Conservation (phyloP, 768 basidiomycete species). For the Mycena sanguinolenta region DNA sequence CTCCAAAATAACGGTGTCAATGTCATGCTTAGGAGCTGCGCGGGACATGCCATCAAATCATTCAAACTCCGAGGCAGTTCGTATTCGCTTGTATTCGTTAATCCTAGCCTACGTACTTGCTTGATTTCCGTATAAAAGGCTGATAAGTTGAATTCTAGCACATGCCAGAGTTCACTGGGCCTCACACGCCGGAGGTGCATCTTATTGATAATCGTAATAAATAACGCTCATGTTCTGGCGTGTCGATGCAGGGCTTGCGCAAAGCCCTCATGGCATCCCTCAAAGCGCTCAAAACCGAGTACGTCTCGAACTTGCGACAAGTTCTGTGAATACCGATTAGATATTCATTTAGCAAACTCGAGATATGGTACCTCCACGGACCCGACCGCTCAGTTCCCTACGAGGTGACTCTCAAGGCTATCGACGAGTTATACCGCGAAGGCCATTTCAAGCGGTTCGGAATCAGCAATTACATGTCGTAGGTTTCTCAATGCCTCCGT, state of each 20-base stretch:
- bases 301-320: constrained; percentile 34
- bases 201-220: no score
- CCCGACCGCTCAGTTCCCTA: constrained; percentile 71
- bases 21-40: no score
- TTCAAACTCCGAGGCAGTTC: no score
- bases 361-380: constrained; percentile 70
- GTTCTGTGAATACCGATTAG: background rate
- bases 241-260: constrained; percentile 56
- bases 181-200: constrained; percentile 13
- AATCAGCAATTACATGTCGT: constrained; percentile 73
- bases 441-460: constrained; percentile 73
- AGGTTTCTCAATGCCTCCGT: constrained; percentile 2
- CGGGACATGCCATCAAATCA: no score
- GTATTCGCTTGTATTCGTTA: background rate
- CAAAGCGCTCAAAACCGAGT: constrained; percentile 59
- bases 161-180: background rate
- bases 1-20: no score
- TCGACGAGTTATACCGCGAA: constrained; percentile 68
- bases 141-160: background rate
- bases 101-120: background rate
- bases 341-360: constrained; percentile 48
- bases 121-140: no score
- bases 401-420: constrained; percentile 66
- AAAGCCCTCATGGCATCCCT: constrained; percentile 61
- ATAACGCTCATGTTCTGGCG: constrained; percentile 27